phyloP scores from a whole-genome alignment of 2,329 filamentous ascomycete species.

The Sclerotinia glacialis region DNA sequence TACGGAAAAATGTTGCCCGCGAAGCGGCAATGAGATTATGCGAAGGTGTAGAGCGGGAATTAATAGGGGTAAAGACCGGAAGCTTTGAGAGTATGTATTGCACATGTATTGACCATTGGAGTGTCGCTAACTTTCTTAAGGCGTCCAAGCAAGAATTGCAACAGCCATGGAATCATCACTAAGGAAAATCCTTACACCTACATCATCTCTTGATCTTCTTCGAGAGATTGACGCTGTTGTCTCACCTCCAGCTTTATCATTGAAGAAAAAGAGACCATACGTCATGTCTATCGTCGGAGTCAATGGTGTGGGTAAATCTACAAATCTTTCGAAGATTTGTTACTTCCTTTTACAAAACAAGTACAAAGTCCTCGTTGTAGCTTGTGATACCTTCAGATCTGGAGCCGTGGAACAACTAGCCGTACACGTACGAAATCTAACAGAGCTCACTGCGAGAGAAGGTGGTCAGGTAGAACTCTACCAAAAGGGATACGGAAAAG shows the following conservation, averaged over 20 bases:
- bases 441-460: conserved; percentile 81
- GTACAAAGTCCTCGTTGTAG: conserved; percentile 89
- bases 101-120: background rate
- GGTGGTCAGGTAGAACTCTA: conserved; percentile 85
- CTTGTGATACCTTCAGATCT: conserved; percentile 94
- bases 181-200: conserved; percentile 92
- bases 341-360: conserved; percentile 98
- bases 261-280: conserved; percentile 72
- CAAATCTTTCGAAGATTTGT: conserved; percentile 95
- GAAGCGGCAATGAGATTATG: conserved; percentile 91
- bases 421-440: conserved; percentile 90
- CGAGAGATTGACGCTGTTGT: conserved; percentile 85
- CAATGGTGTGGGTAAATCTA: conserved; percentile 97
- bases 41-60: conserved; percentile 84
- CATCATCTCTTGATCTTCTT: conserved; percentile 88
- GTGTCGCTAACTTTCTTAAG: conserved; percentile 41
- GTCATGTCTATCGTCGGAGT: conserved; percentile 98
- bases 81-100: conserved; percentile 69
- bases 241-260: conserved; percentile 60
- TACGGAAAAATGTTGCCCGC: conserved; percentile 93
- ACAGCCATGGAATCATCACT: conserved; percentile 89
- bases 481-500: conserved; percentile 96
- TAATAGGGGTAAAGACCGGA: conserved; percentile 86
- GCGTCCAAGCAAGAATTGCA: conserved; percentile 77
- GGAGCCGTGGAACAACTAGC: conserved; percentile 95